A percentile compares a stretch with the other conserved stretches of the same genome.
Conservation (phyloP, 768 basidiomycete species). For the Trichaptum fuscoviolaceum region DNA sequence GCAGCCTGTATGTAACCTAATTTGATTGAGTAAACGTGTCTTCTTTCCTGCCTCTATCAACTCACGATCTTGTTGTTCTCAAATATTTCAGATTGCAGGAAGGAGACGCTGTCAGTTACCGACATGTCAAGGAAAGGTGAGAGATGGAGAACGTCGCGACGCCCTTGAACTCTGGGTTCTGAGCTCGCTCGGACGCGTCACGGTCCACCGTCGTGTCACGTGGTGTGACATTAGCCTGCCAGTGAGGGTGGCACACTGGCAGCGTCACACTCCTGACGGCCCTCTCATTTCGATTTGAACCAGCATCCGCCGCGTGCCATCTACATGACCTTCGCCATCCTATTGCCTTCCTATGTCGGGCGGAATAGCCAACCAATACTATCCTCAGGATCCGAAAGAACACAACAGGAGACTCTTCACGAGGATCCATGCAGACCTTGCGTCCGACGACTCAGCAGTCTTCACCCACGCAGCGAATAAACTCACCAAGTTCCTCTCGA, state of each 20-base stretch:
- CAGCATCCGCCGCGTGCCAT: neutral
- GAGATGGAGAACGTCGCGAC: neutral
- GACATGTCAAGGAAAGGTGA: neutral
- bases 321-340: neutral
- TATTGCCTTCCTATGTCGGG: neutral
- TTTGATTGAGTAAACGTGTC: neutral
- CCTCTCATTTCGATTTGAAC: too few relatives aligned
- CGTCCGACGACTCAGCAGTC: neutral
- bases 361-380: neutral
- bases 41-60: neutral
- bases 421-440: neutral
- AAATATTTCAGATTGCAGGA: neutral
- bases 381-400: neutral
- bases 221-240: too few relatives aligned
- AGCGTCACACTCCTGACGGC: too few relatives aligned
- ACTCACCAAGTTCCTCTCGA: neutral
- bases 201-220: too few relatives aligned
- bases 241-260: too few relatives aligned
- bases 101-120: neutral
- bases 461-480: neutral
- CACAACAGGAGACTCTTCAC: neutral
- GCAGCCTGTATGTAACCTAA: conserved; percentile 74
- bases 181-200: too few relatives aligned
- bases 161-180: too few relatives aligned
- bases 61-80: neutral